Evolutionary conservation across 805 yeast species (phyloP), one percentile per base, ranked within the genome.

Genomic region (Kodamaea restingae): DNA sequence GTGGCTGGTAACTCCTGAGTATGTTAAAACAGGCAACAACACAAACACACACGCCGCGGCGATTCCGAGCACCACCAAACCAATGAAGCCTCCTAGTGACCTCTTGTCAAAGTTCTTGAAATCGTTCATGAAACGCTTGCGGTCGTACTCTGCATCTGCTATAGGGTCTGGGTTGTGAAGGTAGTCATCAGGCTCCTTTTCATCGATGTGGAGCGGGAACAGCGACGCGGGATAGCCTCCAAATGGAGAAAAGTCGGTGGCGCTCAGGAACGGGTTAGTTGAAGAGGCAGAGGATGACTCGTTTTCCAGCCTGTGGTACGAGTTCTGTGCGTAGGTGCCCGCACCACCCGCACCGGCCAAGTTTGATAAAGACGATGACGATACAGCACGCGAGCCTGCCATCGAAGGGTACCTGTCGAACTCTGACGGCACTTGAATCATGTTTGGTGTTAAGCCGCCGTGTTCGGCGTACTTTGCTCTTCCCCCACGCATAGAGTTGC

Each of bases 381-480:
- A 78, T 3, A 75, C 72, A 3, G 76, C 77, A 46, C 84, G 67
- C 5, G 42, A 39, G 3, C 73, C 73, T 2, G 77, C 75, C 45
- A 78, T 66, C 18, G 77, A 69, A 4, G 91, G 90, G 51, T 82
- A 83, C 49, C 88, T 67, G 56, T 81, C 87, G 50, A 66, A 81
- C 40, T 75, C 83, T 1, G 77, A 67, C 3, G 86, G 82, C 20
- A 51, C 61, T n/a, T 53, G 61, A 31, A 64, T 52, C 36, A 48
- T 50, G 37, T 40, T 46, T 35, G 39, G 21, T 12, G 42, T 38
- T 17, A 30, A 25, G 22, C 14, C 18, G 26, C 18, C 18, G 20
- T 24, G 12, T 10, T 24, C 26, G 24, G n/a, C n/a, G n/a, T 25
- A 25, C n/a, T 25, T 25, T 26, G 15, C 15, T 28, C 28, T 22